Conservation (phyloP, 2,329 filamentous ascomycete genomes). For the Ascochyta fabae region DNA sequence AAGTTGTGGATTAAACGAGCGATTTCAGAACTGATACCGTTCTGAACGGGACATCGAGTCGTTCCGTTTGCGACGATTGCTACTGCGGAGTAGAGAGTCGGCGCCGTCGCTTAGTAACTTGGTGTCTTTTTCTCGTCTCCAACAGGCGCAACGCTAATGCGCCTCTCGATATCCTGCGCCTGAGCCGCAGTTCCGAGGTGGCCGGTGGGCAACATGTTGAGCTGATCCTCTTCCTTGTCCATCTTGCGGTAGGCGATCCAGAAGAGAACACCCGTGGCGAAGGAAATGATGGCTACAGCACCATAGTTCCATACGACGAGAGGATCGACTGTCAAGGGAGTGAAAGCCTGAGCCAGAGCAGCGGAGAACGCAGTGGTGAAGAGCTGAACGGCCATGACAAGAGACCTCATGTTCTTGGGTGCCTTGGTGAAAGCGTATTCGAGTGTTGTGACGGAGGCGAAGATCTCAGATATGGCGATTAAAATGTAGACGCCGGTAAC, state of each 20-base stretch:
- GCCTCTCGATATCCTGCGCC: constrained; percentile 40
- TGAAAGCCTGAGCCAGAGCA: constrained; percentile 39
- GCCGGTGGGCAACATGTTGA: constrained; percentile 49
- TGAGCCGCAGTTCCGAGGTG: constrained; percentile 40
- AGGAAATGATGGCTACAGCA: constrained; percentile 45
- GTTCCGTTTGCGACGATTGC: too few relatives aligned
- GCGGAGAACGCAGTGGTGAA: constrained; percentile 47
- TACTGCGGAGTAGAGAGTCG: background rate
- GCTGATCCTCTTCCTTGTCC: constrained; percentile 45
- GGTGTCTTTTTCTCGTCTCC: constrained; percentile 12
- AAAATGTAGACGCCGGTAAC: constrained; percentile 61
- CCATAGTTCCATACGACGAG: constrained; percentile 46
- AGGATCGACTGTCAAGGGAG: constrained; percentile 37
- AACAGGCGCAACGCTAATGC: constrained; percentile 20
- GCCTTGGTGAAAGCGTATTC: constrained; percentile 79
- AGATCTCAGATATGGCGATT: constrained; percentile 66
- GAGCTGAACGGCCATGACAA: constrained; percentile 46
- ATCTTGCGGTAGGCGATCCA: constrained; percentile 40
- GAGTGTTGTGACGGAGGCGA: constrained; percentile 70
- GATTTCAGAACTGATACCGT: background rate
- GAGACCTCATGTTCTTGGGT: constrained; percentile 65
- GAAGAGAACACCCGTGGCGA: constrained; percentile 43
- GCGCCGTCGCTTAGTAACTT: background rate
- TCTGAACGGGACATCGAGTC: background rate
- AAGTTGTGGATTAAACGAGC: background rate